Conservation (phyloP, 163 green algal genomes). For the Scenedesmus sp. region DNA sequence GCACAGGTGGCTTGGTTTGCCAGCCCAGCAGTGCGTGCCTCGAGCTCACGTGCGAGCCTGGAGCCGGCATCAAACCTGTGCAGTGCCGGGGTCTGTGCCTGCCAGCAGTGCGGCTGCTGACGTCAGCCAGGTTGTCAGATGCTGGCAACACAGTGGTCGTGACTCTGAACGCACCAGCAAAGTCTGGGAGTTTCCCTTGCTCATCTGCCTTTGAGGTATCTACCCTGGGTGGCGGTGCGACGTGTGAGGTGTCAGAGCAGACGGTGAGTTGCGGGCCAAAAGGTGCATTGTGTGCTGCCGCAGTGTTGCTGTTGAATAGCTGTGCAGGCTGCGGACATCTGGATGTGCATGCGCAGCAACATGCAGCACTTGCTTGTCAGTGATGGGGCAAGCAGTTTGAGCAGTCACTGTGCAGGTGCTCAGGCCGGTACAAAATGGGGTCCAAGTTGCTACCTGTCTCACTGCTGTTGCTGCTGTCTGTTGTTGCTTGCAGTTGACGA, state of each 20-base stretch:
- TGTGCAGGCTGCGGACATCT: too few relatives aligned
- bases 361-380: too few relatives aligned
- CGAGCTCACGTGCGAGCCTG: neutral
- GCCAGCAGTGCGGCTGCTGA: constrained; percentile 12
- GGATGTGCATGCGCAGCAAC: too few relatives aligned
- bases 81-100: neutral
- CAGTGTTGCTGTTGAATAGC: neutral
- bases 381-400: too few relatives aligned
- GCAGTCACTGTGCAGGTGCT: too few relatives aligned
- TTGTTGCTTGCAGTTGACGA: neutral
- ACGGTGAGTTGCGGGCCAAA: neutral
- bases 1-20: neutral
- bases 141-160: neutral
- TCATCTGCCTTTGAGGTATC: neutral
- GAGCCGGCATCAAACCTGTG: neutral
- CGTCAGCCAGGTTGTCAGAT: neutral
- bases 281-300: neutral
- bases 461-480: neutral
- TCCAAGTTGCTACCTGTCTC: neutral
- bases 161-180: neutral
- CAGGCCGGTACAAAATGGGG: too few relatives aligned
- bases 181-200: neutral
- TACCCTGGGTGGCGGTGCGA: neutral
- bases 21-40: neutral
- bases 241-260: constrained; percentile 8